Conservation (phyloP, 2,329 filamentous ascomycete species). For the Periconia sp. region DNA sequence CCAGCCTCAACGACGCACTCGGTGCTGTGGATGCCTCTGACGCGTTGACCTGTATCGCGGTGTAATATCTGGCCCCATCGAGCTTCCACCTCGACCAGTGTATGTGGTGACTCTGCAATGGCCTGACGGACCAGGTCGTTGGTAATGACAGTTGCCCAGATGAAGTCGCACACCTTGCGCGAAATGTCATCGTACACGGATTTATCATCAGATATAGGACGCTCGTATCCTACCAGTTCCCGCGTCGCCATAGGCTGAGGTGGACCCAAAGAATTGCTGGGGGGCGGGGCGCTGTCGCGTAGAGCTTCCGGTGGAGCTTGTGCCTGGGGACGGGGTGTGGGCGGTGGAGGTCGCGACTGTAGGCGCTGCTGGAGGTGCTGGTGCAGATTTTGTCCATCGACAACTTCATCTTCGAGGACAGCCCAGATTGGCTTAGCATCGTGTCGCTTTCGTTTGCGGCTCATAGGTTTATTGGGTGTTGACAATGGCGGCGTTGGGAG, state of each 20-base stretch:
- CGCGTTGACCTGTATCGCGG: conserved; percentile 70
- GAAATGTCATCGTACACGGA: conserved; percentile 74
- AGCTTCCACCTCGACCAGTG: conserved; percentile 90
- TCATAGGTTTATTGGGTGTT: conserved; percentile 30
- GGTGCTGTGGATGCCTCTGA: conserved; percentile 73
- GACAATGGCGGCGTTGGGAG: conserved; percentile 31
- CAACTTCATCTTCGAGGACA: conserved; percentile 26
- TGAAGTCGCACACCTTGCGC: conserved; percentile 79
- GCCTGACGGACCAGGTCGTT: conserved; percentile 63
- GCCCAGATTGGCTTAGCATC: conserved; percentile 47
- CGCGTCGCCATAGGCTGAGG: conserved; percentile 11
- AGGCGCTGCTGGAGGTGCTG: conserved; percentile 28
- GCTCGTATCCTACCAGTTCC: conserved; percentile 51
- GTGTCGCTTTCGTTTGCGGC: conserved; percentile 42
- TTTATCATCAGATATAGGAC: conserved; percentile 70
- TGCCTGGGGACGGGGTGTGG: conserved; percentile 10
- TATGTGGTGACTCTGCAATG: conserved; percentile 63
- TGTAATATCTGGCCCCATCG: conserved; percentile 84
- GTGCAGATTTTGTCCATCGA: conserved; percentile 27
- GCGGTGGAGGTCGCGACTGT: conserved; percentile 27
- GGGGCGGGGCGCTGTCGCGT: conserved; percentile 24
- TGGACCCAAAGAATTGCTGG: conserved; percentile 1
- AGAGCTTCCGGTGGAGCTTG: conserved; percentile 12
- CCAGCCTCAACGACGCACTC: conserved; percentile 38
- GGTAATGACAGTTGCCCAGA: conserved; percentile 74